Evolutionary conservation across 2,329 filamentous ascomycete species (phyloP), one percentile per base, ranked within the genome.

Genomic region (Colletotrichum godetiae): DNA sequence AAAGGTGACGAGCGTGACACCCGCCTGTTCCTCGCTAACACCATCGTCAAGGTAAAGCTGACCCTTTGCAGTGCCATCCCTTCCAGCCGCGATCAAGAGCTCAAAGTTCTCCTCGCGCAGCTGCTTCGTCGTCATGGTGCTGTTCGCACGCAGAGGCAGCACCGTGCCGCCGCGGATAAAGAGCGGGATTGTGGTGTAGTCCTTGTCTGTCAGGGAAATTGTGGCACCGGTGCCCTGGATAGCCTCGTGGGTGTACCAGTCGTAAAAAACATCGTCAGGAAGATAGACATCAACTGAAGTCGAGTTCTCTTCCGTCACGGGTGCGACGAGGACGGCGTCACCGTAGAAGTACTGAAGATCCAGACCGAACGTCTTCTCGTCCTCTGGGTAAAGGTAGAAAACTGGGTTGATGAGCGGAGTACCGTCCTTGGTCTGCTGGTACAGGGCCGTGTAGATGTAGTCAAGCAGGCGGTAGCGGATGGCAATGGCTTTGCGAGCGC

Each of bases 391-490:
- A 33, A 90, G 79, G 84, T 92, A 96, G 82, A 93, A 94, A 68
- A 95, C 81, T 0, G 94, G 93, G 76, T 90, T 91, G 67, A 95
- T 84, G 75, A 91, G 85, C 0, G 94, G 93, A 1, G 87, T 88
- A 42, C 94, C 94, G 29, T 87, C 87, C 22, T 85, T 78, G 35
- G 86, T 88, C 79, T 94, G 89, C 69, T 84, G 82, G 79, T 91
- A 85, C 76, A 95, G 86, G 0, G 91, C 90, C 1, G 93, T 95
- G 85, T 96, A 95, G 73, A 94, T 87, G 83, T 95, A 95, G 78
- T 95, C 93, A n/a, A 96, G 86, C n/a, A 95, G 85, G 37, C 89
- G 87, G 83, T 95, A 95, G n/a, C 94, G 89, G 60, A 91, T 91
- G 35, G 88, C 88, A 77, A 95, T 94, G 22, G 91, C 92, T 72